Base-by-base conservation (phyloP, 257 asterid genomes). In the Phtheirospermum japonicum region DNA sequence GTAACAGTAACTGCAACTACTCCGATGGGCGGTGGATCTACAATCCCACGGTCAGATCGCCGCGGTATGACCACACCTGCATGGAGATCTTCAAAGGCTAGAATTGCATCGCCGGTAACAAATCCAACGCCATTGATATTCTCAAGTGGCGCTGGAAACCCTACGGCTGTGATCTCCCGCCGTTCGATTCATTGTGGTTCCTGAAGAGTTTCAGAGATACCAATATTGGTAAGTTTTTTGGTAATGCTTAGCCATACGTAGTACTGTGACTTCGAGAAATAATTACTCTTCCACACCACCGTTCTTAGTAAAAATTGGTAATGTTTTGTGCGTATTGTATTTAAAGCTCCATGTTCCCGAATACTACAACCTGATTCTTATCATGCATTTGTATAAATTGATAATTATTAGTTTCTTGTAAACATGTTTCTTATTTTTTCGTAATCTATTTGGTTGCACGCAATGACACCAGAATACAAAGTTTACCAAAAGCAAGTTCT, bases 1-100 rank as follows among this genome's bases (percentile, higher is more conserved):
- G 23, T 40, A 17, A 17, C 61, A 37, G 40, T 2, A 49, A 42
- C 18, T 89, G 99, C 67, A 77, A 85, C 75, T 87, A 77, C 77
- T 74, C 94, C 10, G 72, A 82, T 18, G 99, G 97, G 20, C 77
- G 67, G 48, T 93, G 99, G 99, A 75, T 85, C 76, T 79, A 80
- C 72, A 84, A 93, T 75, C 76, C 71, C n/a, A 54, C 72, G 0
- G 69, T 79, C 70, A 78, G 64, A 73, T 73, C 83, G 45, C 86
- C 81, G 66, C 86, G 91, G 59, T 89, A 92, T 72, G 96, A 83
- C 66, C 77, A 80, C 42, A 83, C 85, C 26, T 92, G 99, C 69
- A 92, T 89, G 83, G 99, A 87, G 86, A 89, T 93, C 72, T 93
- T 76, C 80, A 87, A 83, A 71, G 97, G 99, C n/a, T 89, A 96